Conservation (phyloP, 768 basidiomycete genomes). For the Boletus reticuloceps region DNA sequence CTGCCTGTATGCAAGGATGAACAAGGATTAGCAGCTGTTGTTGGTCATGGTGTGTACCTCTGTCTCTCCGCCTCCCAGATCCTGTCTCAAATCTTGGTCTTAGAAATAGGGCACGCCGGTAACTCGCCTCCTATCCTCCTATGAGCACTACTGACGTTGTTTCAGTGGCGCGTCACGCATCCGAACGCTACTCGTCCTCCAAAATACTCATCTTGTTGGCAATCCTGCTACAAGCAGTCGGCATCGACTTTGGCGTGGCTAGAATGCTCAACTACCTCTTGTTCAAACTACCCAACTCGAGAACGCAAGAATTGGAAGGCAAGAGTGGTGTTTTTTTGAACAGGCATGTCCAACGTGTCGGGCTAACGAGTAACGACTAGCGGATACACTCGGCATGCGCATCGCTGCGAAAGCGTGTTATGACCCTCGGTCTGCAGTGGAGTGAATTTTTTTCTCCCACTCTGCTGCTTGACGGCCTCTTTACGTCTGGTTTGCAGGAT, state of each 20-base stretch:
- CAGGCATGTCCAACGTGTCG: background rate
- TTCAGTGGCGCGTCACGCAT: conserved; percentile 55
- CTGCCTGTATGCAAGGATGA: conserved; percentile 75
- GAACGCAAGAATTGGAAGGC: conserved; percentile 83
- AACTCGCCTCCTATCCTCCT: conserved; percentile 9
- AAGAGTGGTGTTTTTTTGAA: background rate
- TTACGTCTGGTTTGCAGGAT: conserved; percentile 44
- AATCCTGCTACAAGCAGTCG: conserved; percentile 44
- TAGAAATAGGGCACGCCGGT: conserved; percentile 84
- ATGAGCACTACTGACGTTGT: conserved; percentile 8
- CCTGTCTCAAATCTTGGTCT: background rate
- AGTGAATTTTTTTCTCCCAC: conserved; percentile 38
- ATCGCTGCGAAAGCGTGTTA: conserved; percentile 85
- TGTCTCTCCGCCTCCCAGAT: background rate
- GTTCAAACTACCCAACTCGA: conserved; percentile 77
- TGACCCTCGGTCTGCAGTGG: conserved; percentile 72
- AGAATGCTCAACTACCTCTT: conserved; percentile 47
- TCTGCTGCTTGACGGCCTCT: background rate
- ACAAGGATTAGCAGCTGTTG: conserved; percentile 77
- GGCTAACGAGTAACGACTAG: conserved; percentile 37
- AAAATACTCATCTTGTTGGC: conserved; percentile 42
- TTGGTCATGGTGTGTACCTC: conserved; percentile 66
- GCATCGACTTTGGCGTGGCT: conserved; percentile 55
- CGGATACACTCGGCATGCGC: conserved; percentile 81
- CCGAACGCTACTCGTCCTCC: conserved; percentile 43